These are phyloP conservation scores for Gnaphalium uliginosum DNA, from an alignment of 129 eudicot species.

Conservation along the genomic window DNA sequence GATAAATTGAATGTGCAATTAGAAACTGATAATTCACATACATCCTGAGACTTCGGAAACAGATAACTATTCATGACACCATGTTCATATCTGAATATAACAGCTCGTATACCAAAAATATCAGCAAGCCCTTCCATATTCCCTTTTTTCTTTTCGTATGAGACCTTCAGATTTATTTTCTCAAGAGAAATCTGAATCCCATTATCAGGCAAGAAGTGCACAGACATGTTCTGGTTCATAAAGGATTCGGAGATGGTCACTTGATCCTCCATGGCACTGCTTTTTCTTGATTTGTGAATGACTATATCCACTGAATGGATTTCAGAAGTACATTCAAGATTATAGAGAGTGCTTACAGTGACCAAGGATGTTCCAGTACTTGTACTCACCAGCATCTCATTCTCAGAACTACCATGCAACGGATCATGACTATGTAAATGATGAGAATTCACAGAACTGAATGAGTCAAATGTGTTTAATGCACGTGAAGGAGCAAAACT, in stretches of 20 bases:
- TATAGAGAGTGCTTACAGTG: slow-evolving; percentile 25
- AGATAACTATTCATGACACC: slow-evolving; percentile 38
- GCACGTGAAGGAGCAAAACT: slow-evolving; percentile 37
- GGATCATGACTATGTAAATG: slow-evolving; percentile 31
- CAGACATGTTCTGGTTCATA: slow-evolving; percentile 35
- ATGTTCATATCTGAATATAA: slow-evolving; percentile 41
- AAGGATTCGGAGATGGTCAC: slow-evolving; percentile 27
- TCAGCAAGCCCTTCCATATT: slow-evolving; percentile 45
- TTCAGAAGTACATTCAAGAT: slow-evolving; percentile 47
- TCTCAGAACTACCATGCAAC: slow-evolving; percentile 33
- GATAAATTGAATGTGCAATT: slow-evolving; percentile 42
- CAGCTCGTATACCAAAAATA: slow-evolving; percentile 44
- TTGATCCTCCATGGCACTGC: slow-evolving; percentile 31
- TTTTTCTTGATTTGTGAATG: slow-evolving; percentile 57
- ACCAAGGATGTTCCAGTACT: slow-evolving; percentile 30
- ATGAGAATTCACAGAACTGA: slow-evolving; percentile 31
- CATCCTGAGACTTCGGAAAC: slow-evolving; percentile 35
- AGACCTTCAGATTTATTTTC: slow-evolving; percentile 29
- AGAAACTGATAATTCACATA: slow-evolving; percentile 65
- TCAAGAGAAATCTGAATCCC: slow-evolving; percentile 62
- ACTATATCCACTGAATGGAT: slow-evolving; percentile 57
- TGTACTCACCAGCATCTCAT: slow-evolving; percentile 29
- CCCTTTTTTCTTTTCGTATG: slow-evolving; percentile 39
- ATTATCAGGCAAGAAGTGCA: slow-evolving; percentile 41
- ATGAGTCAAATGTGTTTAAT: slow-evolving; percentile 22